These are phyloP conservation scores for Farysia itapuensis DNA, from an alignment of 1,284 basidiomycete genomes.

Conservation along the genomic window DNA sequence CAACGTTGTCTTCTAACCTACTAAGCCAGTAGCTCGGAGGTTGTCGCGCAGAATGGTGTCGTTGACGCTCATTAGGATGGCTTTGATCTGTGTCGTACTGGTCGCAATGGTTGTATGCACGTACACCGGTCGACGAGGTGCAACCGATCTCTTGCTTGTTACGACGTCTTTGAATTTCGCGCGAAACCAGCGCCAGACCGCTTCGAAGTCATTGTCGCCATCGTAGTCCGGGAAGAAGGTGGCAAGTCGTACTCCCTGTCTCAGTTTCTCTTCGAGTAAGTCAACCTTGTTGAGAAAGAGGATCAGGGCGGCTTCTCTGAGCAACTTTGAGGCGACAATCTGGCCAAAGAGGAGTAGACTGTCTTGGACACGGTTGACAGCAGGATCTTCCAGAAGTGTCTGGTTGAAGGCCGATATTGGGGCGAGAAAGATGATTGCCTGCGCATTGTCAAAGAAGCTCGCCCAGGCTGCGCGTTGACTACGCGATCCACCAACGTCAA, in stretches of 20 bases:
- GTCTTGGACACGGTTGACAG: constrained; percentile 32
- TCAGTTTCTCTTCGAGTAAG: constrained; percentile 30
- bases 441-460: constrained; percentile 32
- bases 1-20: too few species aligned
- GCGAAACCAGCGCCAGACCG: constrained; percentile 42
- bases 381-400: constrained; percentile 26
- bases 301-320: constrained; percentile 25
- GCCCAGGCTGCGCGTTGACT: constrained; percentile 37
- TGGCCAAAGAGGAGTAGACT: constrained; percentile 27
- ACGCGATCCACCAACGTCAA: constrained; percentile 40
- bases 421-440: constrained; percentile 43
- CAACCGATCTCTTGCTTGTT: not conserved
- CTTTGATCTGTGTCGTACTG: constrained; percentile 38
- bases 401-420: constrained; percentile 48
- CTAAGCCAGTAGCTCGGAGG: constrained; percentile 18
- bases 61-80: constrained; percentile 43
- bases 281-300: constrained; percentile 52
- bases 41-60: constrained; percentile 36
- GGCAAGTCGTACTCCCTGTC: constrained; percentile 3
- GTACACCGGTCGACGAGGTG: constrained; percentile 24
- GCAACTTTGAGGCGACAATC: constrained; percentile 25
- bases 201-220: constrained; percentile 38
- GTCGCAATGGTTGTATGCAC: constrained; percentile 45
- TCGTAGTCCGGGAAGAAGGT: constrained; percentile 28
- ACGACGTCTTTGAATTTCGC: constrained; percentile 11